These are phyloP conservation scores for Prunus fruticosa DNA, from an alignment of 306 rosid species.

Conservation along the genomic window DNA sequence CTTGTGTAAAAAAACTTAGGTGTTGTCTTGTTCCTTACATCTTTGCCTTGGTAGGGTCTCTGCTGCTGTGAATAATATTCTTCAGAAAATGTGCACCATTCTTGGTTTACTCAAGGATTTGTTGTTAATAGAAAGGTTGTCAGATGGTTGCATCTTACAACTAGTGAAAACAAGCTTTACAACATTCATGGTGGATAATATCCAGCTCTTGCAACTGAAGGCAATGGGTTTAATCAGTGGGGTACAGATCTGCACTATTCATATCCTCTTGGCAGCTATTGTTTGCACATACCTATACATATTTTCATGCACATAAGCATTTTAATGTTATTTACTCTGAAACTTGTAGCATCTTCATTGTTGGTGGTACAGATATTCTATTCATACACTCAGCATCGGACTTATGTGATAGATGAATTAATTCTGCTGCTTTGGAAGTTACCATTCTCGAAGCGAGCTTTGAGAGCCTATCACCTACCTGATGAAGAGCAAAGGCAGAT, in stretches of 20 bases:
- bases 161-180: constrained; percentile 88
- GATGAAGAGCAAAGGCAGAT: constrained; percentile 98
- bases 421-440: constrained; percentile 86
- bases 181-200: constrained; percentile 88
- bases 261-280: constrained; percentile 17
- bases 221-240: constrained; percentile 84
- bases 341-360: constrained; percentile 12
- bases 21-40: constrained; percentile 25
- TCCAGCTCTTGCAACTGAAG: constrained; percentile 95
- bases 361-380: constrained; percentile 80
- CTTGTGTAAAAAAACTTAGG: constrained; percentile 18
- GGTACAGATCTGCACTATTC: constrained; percentile 52
- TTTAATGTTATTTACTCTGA: neutral
- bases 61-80: constrained; percentile 71
- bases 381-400: constrained; percentile 78
- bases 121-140: constrained; percentile 82
- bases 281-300: neutral
- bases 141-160: constrained; percentile 95
- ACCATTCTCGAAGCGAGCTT: constrained; percentile 82
- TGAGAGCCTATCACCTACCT: constrained; percentile 81
- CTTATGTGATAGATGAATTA: constrained; percentile 89
- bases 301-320: neutral
- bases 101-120: constrained; percentile 88
- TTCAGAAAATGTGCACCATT: constrained; percentile 95
- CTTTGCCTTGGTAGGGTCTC: constrained; percentile 64